A percentile compares a stretch with the other conserved stretches of the same genome.
These are phyloP conservation scores for Fusarium caatingaense DNA, from an alignment of 2,329 filamentous ascomycete genomes.

Conservation along the genomic window DNA sequence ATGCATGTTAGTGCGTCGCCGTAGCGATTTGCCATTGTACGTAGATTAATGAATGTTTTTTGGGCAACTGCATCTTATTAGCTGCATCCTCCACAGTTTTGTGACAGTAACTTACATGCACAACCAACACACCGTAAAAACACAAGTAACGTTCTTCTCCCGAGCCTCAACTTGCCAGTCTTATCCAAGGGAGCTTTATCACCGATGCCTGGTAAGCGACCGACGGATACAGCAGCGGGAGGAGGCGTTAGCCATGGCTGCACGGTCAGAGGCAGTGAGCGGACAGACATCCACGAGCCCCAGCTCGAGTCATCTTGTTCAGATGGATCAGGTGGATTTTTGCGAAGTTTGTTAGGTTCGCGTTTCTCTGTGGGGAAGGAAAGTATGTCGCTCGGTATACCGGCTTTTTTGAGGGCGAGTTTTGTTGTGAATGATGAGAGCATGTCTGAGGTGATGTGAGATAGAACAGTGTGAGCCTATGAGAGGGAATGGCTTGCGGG, in stretches of 20 bases:
- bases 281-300: constrained; percentile 62
- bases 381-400: constrained; percentile 63
- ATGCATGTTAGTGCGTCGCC: constrained; percentile 63
- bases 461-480: constrained; percentile 7
- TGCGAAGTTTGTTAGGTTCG: constrained; percentile 50
- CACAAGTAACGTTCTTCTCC: constrained; percentile 59
- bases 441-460: constrained; percentile 53
- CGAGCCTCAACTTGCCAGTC: constrained; percentile 57
- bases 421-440: constrained; percentile 68
- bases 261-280: constrained; percentile 62
- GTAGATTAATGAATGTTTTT: constrained; percentile 67
- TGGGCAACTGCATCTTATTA: constrained; percentile 58
- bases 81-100: background rate
- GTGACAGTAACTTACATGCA: constrained; percentile 58
- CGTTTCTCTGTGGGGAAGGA: constrained; percentile 49
- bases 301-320: constrained; percentile 50
- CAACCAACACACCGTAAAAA: constrained; percentile 67
- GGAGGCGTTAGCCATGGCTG: constrained; percentile 65
- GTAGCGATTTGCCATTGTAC: constrained; percentile 65
- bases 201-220: constrained; percentile 59
- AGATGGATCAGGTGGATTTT: constrained; percentile 46
- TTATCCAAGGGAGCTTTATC: constrained; percentile 61
- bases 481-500: background rate
- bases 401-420: constrained; percentile 67
- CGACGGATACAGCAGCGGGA: constrained; percentile 62